Percentiles rank a stretch among this genome's conserved stretches.
These are phyloP conservation scores for Puccinia horiana DNA, from an alignment of 1,284 basidiomycete species.

Conservation along the genomic window DNA sequence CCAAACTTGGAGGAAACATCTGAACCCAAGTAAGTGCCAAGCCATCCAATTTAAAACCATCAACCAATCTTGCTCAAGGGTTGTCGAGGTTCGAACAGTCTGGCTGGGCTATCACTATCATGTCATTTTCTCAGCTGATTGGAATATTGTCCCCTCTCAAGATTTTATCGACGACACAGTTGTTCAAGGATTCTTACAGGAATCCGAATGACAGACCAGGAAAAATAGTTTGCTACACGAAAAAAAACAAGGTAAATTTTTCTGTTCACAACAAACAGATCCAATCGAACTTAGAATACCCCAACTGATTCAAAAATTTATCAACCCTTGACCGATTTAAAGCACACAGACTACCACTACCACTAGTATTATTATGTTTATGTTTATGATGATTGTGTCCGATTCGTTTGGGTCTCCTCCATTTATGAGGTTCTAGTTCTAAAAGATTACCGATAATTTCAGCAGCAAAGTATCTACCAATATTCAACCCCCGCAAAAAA, in stretches of 20 bases:
- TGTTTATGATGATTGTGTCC: constrained; percentile 66
- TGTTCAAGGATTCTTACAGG: too few relatives aligned
- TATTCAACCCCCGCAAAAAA: not conserved
- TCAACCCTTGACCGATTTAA: constrained; percentile 34
- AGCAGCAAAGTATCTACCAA: constrained; percentile 81
- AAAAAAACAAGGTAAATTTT: not conserved
- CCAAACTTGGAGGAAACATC: too few relatives aligned
- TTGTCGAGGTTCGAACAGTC: too few relatives aligned
- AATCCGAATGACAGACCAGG: too few relatives aligned
- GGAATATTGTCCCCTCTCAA: too few relatives aligned
- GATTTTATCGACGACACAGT: too few relatives aligned
- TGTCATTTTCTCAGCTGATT: too few relatives aligned
- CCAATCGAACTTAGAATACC: constrained; percentile 75
- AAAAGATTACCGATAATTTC: constrained; percentile 92
- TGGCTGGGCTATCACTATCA: too few relatives aligned
- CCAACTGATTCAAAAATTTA: constrained; percentile 37
- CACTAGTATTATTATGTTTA: not conserved
- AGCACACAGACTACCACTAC: not conserved
- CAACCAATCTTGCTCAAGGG: too few relatives aligned
- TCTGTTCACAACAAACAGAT: constrained; percentile 66
- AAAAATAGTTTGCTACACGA: not conserved
- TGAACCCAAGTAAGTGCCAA: too few relatives aligned
- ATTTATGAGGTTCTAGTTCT: constrained; percentile 80
- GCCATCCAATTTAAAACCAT: too few relatives aligned
- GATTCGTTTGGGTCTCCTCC: constrained; percentile 75